A percentile compares a stretch with the other conserved stretches of the same genome.
Evolutionary conservation across 1,284 basidiomycete genomes (phyloP).

Genomic region (Leccinum fallax): DNA sequence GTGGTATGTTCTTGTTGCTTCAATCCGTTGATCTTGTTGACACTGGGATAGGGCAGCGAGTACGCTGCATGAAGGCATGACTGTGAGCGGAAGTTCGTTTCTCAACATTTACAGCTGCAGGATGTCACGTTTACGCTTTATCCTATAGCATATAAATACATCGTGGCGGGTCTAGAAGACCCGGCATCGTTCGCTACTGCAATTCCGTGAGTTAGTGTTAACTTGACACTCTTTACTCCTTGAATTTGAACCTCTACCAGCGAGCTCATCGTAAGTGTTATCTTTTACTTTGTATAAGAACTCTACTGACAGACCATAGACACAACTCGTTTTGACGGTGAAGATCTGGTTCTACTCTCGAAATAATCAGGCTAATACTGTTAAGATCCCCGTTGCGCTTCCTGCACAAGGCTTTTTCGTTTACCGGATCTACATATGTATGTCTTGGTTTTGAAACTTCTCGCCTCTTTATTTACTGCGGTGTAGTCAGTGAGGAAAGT

Average conservation of each 20-base stretch:
- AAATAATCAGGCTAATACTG: not conserved
- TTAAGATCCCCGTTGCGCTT: slow-evolving; percentile 4
- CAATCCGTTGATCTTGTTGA: not conserved
- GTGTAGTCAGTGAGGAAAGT: slow-evolving; percentile 1
- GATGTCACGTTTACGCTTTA: not conserved
- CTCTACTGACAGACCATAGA: slow-evolving; percentile 1
- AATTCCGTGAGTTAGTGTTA: slow-evolving; percentile 10
- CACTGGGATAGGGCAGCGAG: slow-evolving; percentile 5
- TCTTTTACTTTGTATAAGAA: not conserved
- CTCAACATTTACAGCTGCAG: not conserved
- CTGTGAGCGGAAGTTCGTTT: slow-evolving; percentile 13
- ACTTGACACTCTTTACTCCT: not conserved
- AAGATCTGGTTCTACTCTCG: not conserved
- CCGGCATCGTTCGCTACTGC: not conserved
- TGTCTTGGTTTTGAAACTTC: not conserved
- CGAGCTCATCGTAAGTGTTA: slow-evolving; percentile 21
- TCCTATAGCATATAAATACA: slow-evolving; percentile 19
- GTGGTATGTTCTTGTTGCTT: not conserved
- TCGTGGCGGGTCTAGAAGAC: slow-evolving; percentile 9
- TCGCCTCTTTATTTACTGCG: not conserved
- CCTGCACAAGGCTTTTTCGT: slow-evolving; percentile 8
- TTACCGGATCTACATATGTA: slow-evolving; percentile 3
- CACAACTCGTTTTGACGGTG: slow-evolving; percentile 2
- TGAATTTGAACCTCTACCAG: slow-evolving; percentile 6
- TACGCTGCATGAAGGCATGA: slow-evolving; percentile 10